phyloP scores from a whole-genome alignment of 306 rosid species.

The Arachis stenosperma region DNA sequence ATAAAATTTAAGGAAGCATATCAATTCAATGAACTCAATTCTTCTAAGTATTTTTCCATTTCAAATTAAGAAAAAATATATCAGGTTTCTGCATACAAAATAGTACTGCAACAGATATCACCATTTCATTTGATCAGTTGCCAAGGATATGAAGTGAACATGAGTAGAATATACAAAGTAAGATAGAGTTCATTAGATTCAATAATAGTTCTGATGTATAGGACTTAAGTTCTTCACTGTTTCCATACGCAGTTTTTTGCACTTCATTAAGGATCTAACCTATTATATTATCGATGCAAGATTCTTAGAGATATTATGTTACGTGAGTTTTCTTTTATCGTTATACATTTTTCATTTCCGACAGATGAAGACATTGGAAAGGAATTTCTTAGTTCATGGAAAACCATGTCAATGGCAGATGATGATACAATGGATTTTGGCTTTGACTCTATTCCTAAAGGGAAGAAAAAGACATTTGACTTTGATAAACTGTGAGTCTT shows the following conservation, averaged over 20 bases:
- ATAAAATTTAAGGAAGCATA: slow-evolving; percentile 16
- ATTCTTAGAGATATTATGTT: neutral
- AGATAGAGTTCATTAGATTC: neutral
- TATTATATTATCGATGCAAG: slow-evolving; percentile 8
- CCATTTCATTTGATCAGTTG: neutral
- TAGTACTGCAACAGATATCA: neutral
- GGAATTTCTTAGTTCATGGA: slow-evolving; percentile 88
- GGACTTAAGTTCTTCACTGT: neutral
- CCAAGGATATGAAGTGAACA: slow-evolving; percentile 1
- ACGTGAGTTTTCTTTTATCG: neutral
- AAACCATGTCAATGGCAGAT: slow-evolving; percentile 74
- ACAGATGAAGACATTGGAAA: slow-evolving; percentile 78
- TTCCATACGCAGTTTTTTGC: neutral
- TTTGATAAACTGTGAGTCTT: slow-evolving; percentile 77
- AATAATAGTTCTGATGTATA: slow-evolving; percentile 10
- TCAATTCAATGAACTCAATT: neutral
- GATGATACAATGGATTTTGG: slow-evolving; percentile 74
- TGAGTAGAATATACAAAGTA: neutral
- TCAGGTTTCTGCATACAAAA: neutral
- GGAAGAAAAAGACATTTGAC: slow-evolving; percentile 71
- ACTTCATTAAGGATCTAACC: slow-evolving; percentile 3
- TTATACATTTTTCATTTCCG: slow-evolving; percentile 32
- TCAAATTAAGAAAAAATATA: neutral
- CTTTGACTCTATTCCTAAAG: slow-evolving; percentile 62
- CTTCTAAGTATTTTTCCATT: neutral